Percentiles rank a stretch among this genome's conserved stretches.
These are phyloP conservation scores for Deuterostichococcus epilithicus DNA, from an alignment of 139 green algal genomes.

Conservation along the genomic window DNA sequence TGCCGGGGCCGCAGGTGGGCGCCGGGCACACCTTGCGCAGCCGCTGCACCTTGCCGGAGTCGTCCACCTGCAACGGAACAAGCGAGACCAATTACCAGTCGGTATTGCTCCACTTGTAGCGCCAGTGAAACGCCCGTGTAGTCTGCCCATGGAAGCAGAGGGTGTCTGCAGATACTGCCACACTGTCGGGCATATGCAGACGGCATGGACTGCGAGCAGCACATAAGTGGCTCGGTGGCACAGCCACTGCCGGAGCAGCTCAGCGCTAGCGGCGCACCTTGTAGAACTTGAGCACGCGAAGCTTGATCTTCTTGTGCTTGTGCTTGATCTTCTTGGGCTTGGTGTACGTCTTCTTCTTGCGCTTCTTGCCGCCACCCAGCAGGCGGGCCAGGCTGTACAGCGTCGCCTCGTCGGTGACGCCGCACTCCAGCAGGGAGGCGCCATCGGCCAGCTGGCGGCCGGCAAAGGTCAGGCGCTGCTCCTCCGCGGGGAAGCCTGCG, in stretches of 20 bases:
- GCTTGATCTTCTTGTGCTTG: constrained; percentile 98
- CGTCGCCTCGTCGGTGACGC: constrained; percentile 77
- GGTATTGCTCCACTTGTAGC: too few relatives aligned
- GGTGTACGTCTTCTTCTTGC: constrained; percentile 99
- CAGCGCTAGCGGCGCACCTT: constrained; percentile 46
- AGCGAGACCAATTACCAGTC: too few relatives aligned
- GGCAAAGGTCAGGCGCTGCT: constrained; percentile 75
- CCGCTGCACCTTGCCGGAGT: constrained; percentile 94
- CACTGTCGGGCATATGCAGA: background rate
- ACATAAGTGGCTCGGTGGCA: too few relatives aligned
- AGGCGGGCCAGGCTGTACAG: constrained; percentile 83
- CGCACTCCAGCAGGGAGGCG: constrained; percentile 56
- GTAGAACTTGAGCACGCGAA: constrained; percentile 74
- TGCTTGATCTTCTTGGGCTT: constrained; percentile 99
- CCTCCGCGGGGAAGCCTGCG: constrained; percentile 64
- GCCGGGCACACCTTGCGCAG: constrained; percentile 94
- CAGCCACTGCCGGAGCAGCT: constrained; percentile 4
- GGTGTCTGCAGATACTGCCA: background rate
- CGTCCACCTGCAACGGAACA: constrained; percentile 80
- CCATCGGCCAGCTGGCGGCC: constrained; percentile 71
- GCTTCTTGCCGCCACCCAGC: constrained; percentile 97
- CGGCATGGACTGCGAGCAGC: too few relatives aligned
- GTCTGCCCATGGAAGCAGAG: background rate
- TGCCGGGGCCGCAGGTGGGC: constrained; percentile 84
- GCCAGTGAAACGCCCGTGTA: too few relatives aligned